A percentile compares a stretch with the other conserved stretches of the same genome.
Evolutionary conservation across 345 rosid species (phyloP).

Genomic region (Eucalyptus cloeziana): DNA sequence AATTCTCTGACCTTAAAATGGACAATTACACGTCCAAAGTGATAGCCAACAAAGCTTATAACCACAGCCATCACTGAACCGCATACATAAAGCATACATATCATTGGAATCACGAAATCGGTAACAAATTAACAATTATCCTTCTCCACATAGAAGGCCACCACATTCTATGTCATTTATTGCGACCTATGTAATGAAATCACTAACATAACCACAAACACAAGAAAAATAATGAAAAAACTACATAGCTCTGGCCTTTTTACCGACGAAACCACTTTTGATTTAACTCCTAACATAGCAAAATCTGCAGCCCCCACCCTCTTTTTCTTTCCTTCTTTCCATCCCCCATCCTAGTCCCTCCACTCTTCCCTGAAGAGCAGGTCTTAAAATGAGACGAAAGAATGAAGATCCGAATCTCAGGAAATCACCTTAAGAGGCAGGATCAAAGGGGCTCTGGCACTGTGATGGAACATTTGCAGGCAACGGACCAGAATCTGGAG

Average conservation of each 20-base stretch:
- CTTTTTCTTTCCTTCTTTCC: neutral
- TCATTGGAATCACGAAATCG: neutral
- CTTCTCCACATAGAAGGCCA: neutral
- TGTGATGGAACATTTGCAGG: slow-evolving; percentile 68
- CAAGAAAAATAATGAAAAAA: too few relatives aligned
- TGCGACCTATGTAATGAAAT: fast-evolving
- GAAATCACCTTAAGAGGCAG: slow-evolving; percentile 65
- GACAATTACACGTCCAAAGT: slow-evolving; percentile 63
- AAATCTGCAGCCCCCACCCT: fast-evolving
- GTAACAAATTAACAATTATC: too few relatives aligned
- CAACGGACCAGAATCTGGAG: slow-evolving; percentile 51
- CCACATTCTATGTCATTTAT: neutral
- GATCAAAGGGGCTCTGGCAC: slow-evolving; percentile 91
- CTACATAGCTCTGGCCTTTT: too few relatives aligned
- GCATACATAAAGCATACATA: neutral
- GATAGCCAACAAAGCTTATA: slow-evolving; percentile 66
- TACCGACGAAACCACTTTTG: neutral
- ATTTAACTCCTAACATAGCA: neutral
- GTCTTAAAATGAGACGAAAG: neutral
- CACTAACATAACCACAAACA: neutral
- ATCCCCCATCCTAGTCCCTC: neutral
- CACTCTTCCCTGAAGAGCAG: neutral
- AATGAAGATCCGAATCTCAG: neutral
- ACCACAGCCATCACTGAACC: slow-evolving; percentile 70
- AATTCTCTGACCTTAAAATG: slow-evolving; percentile 53